Conservation (phyloP, 768 basidiomycete species). For the Lactarius indigo region DNA sequence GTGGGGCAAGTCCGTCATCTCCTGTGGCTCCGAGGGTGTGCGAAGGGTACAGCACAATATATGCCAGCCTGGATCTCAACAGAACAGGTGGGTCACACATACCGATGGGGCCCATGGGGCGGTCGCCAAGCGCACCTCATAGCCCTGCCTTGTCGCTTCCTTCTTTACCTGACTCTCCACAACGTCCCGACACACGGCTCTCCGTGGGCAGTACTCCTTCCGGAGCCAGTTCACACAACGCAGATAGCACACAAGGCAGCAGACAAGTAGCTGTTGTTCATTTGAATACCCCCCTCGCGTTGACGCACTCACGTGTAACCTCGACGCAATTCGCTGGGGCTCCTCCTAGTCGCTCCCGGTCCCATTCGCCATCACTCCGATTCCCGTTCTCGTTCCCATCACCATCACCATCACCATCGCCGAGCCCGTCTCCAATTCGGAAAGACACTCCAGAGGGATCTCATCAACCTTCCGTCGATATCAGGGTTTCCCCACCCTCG, state of each 20-base stretch:
- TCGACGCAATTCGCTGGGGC: slow-evolving; percentile 6
- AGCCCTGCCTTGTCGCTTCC: not conserved
- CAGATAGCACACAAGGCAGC: not conserved
- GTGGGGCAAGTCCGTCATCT: not conserved
- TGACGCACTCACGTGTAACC: slow-evolving; percentile 6
- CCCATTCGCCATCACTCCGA: not conserved
- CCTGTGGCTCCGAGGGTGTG: not conserved
- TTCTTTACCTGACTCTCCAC: not conserved
- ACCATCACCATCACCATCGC: not conserved
- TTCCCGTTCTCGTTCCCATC: not conserved
- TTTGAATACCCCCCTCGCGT: not conserved
- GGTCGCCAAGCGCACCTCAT: not conserved
- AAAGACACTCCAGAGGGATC: not conserved
- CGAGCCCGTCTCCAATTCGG: not conserved
- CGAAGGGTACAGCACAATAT: slow-evolving; percentile 3
- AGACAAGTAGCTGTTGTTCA: not conserved
- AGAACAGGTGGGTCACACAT: not conserved
- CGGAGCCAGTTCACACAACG: not conserved
- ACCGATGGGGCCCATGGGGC: not conserved
- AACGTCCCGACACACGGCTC: not conserved
- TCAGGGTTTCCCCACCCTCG: slow-evolving; percentile 4
- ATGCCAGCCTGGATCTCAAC: not conserved
- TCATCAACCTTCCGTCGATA: not conserved
- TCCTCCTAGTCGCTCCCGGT: not conserved
- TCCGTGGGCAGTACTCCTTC: not conserved